Base-by-base conservation (phyloP, 768 basidiomycete species). In the Mycena filopes region DNA sequence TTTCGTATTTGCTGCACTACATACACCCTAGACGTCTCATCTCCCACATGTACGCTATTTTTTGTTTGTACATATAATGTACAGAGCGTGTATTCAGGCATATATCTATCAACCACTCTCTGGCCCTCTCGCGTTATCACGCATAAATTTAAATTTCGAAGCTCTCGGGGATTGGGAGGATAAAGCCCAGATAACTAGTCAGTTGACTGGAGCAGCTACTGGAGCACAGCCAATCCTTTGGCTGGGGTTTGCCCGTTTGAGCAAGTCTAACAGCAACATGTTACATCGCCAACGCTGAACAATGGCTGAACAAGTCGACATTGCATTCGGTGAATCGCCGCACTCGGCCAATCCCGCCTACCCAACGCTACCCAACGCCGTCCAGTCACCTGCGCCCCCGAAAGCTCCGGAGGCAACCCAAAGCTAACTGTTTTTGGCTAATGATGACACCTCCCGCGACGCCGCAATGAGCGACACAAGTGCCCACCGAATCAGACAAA, bases 11-110 rank as follows among this genome's bases (percentile, higher is more conserved):
- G 45, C 55, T 23, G 43, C 57, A 51, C 36, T 51, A 36, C 26
- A 50, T 51, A 36, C 26, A 50, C n/a, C 38, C 46, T 63, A 63
- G 54, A 63, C 28, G 59, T 53, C 41, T 33, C 31, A 33, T 33
- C 46, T 38, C 16, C 42, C n/a, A 33, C 28, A 31, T 61, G 60
- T 61, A 61, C 42, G 43, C 54, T 61, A 61, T 55, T 51, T 55
- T 51, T 36, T 63, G 46, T 56, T 46, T 63, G 55, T 63, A 63
- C 62, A 56, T 43, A 36, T 47, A 63, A 51, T 63, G 62, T 58
- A 65, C 63, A 43, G 50, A 42, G 54, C 47, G 28, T 51, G 63
- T 55, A 55, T 48, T 41, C 51, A 50, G 54, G 46, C 55, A 55
- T 51, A 38, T 51, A 26, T 63, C 55, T 43, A 20, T 49, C 42